Percentiles rank a stretch among this genome's conserved stretches.
phyloP scores from a whole-genome alignment of 2,329 filamentous ascomycete species.

The Thelonectria rubi region DNA sequence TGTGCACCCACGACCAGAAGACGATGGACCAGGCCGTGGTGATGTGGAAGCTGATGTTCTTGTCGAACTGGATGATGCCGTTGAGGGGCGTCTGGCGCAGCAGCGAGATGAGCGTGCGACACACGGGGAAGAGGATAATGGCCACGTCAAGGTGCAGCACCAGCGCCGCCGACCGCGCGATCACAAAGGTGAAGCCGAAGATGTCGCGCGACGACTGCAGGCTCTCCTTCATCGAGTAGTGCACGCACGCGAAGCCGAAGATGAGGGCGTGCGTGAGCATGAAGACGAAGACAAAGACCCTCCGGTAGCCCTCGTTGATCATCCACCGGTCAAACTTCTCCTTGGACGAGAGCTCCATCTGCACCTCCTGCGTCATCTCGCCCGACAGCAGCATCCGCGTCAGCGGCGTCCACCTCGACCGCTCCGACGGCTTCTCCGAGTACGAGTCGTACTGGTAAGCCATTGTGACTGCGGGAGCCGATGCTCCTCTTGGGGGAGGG shows the following conservation, averaged over 20 bases:
- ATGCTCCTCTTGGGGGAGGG: neutral
- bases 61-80: slow-evolving; percentile 88
- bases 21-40: slow-evolving; percentile 87
- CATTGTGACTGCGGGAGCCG: slow-evolving; percentile 35
- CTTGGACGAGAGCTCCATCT: slow-evolving; percentile 71
- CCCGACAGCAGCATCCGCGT: slow-evolving; percentile 85
- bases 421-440: slow-evolving; percentile 64
- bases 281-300: slow-evolving; percentile 83
- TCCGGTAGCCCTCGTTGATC: slow-evolving; percentile 86
- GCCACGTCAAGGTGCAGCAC: slow-evolving; percentile 85
- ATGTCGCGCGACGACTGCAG: slow-evolving; percentile 70
- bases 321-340: slow-evolving; percentile 87
- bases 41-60: slow-evolving; percentile 91
- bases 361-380: slow-evolving; percentile 79
- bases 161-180: slow-evolving; percentile 78
- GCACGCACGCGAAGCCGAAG: slow-evolving; percentile 81
- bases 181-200: slow-evolving; percentile 80
- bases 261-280: slow-evolving; percentile 77
- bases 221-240: slow-evolving; percentile 82
- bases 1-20: slow-evolving; percentile 88
- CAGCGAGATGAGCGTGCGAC: slow-evolving; percentile 84
- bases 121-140: slow-evolving; percentile 82
- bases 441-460: slow-evolving; percentile 40
- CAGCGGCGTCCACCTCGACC: slow-evolving; percentile 83
- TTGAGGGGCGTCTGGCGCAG: slow-evolving; percentile 83